phyloP scores from a whole-genome alignment of 2,329 filamentous ascomycete species.

The Paecilomyces niveus region DNA sequence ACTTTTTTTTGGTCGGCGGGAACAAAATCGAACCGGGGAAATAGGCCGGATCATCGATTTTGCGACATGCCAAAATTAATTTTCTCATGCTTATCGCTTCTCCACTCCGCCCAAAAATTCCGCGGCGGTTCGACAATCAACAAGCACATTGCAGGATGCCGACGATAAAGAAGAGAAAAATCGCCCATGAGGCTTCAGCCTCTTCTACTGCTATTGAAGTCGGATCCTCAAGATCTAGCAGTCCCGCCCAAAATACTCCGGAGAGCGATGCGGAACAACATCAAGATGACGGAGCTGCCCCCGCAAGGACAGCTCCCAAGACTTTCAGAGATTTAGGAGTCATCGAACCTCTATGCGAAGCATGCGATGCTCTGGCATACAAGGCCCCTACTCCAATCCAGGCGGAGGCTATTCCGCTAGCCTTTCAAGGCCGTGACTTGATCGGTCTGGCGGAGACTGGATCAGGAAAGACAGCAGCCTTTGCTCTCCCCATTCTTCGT shows the following conservation, averaged over 20 bases:
- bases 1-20: conserved; percentile 22
- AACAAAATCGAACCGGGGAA: conserved; percentile 26
- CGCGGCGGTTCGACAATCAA: conserved; percentile 6
- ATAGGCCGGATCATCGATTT: conserved; percentile 29
- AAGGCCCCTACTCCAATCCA: conserved; percentile 86
- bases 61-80: conserved; percentile 27
- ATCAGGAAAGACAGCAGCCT: conserved; percentile 91
- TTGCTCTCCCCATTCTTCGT: conserved; percentile 87
- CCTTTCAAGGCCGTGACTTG: conserved; percentile 73
- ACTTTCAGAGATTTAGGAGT: conserved; percentile 55
- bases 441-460: conserved; percentile 95
- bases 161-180: conserved; percentile 34
- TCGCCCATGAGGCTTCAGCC: conserved; percentile 18
- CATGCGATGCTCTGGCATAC: conserved; percentile 75
- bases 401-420: conserved; percentile 71
- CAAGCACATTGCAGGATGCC: conserved; percentile 23
- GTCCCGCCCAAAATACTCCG: conserved; percentile 1
- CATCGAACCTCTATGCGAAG: conserved; percentile 79
- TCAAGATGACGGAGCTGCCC: conserved; percentile 5
- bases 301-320: conserved; percentile 17
- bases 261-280: neutral
- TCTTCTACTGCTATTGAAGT: conserved; percentile 12
- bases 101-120: conserved; percentile 1
- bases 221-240: conserved; percentile 13
- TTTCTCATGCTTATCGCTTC: conserved; percentile 11